Evolutionary conservation across 768 basidiomycete species (phyloP).

Genomic region (Tephrocybe sp.): DNA sequence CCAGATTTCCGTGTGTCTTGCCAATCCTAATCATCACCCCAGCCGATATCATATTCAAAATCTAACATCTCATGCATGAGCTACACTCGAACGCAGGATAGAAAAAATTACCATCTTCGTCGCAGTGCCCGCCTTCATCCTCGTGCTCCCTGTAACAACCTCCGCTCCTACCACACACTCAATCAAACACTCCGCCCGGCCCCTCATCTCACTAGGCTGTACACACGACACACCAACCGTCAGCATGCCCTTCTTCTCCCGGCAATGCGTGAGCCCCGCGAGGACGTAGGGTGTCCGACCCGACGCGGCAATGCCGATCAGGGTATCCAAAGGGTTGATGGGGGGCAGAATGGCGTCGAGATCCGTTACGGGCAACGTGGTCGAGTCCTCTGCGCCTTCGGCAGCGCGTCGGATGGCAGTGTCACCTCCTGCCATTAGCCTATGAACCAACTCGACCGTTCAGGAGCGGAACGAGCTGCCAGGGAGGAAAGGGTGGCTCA

Average conservation of each 20-base stretch:
- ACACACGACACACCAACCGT: conserved; percentile 31
- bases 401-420: conserved; percentile 25
- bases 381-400: conserved; percentile 34
- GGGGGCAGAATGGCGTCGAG: conserved; percentile 24
- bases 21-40: conserved; percentile 33
- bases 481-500: conserved; percentile 8
- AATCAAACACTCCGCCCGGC: conserved; percentile 25
- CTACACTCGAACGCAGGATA: not conserved
- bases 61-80: conserved; percentile 15
- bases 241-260: conserved; percentile 20
- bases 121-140: conserved; percentile 37
- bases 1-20: conserved; percentile 35
- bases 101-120: conserved; percentile 31
- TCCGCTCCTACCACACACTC: conserved; percentile 32
- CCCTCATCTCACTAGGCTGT: conserved; percentile 25
- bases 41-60: conserved; percentile 37
- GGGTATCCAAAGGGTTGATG: conserved; percentile 22
- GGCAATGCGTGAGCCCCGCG: conserved; percentile 26
- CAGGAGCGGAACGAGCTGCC: not conserved
- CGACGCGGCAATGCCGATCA: conserved; percentile 35
- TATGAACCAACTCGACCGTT: not conserved
- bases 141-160: conserved; percentile 32
- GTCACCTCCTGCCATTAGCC: conserved; percentile 30
- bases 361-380: conserved; percentile 24
- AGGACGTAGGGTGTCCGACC: conserved; percentile 37